phyloP scores from a whole-genome alignment of 2,329 filamentous ascomycete species.

The Curvularia hawaiiensis region DNA sequence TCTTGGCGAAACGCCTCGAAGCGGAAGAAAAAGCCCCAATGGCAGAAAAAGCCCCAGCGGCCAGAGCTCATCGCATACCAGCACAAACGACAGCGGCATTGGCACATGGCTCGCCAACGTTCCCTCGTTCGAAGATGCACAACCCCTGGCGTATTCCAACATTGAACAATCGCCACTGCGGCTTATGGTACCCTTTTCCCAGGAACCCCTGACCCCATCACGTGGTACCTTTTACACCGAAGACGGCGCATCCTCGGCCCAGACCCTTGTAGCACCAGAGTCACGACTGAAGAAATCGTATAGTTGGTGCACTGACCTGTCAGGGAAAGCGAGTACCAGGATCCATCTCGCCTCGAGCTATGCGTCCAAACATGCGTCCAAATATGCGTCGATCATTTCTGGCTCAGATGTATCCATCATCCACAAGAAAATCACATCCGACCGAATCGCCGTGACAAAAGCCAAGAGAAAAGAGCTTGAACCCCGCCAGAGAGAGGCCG shows the following conservation, averaged over 20 bases:
- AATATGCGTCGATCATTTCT: slow-evolving; percentile 29
- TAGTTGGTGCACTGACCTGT: slow-evolving; percentile 32
- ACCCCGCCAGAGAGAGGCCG: slow-evolving; percentile 29
- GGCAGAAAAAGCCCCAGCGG: slow-evolving; percentile 20
- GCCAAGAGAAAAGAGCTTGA: slow-evolving; percentile 32
- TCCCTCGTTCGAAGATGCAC: slow-evolving; percentile 27
- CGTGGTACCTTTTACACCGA: slow-evolving; percentile 40
- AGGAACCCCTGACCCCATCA: slow-evolving; percentile 23
- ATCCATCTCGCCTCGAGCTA: slow-evolving; percentile 9
- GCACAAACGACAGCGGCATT: slow-evolving; percentile 27
- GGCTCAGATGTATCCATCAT: slow-evolving; percentile 37
- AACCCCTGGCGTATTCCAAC: slow-evolving; percentile 24
- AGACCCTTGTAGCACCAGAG: slow-evolving; percentile 26
- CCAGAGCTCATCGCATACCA: slow-evolving; percentile 11
- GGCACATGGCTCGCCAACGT: slow-evolving; percentile 40
- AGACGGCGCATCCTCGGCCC: slow-evolving; percentile 29
- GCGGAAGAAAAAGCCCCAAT: slow-evolving; percentile 23
- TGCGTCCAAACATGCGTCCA: slow-evolving; percentile 15
- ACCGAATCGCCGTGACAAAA: slow-evolving; percentile 38
- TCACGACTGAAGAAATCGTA: slow-evolving; percentile 26
- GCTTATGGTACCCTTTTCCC: slow-evolving; percentile 20
- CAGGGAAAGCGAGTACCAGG: slow-evolving; percentile 19
- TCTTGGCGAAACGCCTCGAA: slow-evolving; percentile 29
- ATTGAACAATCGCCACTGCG: slow-evolving; percentile 2
- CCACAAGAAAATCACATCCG: slow-evolving; percentile 32